Evolutionary conservation across 345 rosid genomes (phyloP).

Genomic region (Angophora floribunda): DNA sequence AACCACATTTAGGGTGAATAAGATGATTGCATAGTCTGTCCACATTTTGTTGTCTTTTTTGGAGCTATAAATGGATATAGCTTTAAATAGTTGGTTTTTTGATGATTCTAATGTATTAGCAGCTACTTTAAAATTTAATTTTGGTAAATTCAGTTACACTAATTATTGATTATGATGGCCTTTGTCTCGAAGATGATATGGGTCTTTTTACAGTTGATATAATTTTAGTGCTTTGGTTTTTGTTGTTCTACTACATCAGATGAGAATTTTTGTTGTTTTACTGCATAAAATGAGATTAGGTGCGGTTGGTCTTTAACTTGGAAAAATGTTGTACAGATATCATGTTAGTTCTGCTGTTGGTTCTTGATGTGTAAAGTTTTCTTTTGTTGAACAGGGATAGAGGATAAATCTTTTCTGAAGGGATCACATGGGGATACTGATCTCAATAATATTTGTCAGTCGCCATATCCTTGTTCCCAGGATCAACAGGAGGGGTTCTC

Average conservation of each 20-base stretch:
- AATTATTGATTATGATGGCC: neutral
- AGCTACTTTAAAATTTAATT: neutral
- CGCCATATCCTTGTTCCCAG: conserved; percentile 55
- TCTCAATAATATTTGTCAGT: conserved; percentile 44
- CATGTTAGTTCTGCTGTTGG: neutral
- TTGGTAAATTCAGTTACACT: neutral
- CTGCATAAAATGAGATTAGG: neutral
- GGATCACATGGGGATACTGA: conserved; percentile 33
- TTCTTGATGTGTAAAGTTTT: neutral
- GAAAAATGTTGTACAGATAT: neutral
- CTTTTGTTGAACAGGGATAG: conserved; percentile 38
- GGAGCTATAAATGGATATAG: neutral
- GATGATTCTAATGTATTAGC: neutral
- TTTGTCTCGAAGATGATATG: neutral
- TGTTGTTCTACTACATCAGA: neutral
- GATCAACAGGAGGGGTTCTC: conserved; percentile 36
- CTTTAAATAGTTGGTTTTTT: neutral
- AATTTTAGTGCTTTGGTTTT: neutral
- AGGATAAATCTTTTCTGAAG: conserved; percentile 56
- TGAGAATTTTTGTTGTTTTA: neutral
- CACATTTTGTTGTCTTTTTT: neutral
- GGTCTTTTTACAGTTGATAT: neutral
- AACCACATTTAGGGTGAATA: neutral
- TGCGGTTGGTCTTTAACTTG: neutral
- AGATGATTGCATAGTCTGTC: neutral